A percentile compares a stretch with the other conserved stretches of the same genome.
Conservation (phyloP, 441 rosid genomes). For the Biscutella laevigata region DNA sequence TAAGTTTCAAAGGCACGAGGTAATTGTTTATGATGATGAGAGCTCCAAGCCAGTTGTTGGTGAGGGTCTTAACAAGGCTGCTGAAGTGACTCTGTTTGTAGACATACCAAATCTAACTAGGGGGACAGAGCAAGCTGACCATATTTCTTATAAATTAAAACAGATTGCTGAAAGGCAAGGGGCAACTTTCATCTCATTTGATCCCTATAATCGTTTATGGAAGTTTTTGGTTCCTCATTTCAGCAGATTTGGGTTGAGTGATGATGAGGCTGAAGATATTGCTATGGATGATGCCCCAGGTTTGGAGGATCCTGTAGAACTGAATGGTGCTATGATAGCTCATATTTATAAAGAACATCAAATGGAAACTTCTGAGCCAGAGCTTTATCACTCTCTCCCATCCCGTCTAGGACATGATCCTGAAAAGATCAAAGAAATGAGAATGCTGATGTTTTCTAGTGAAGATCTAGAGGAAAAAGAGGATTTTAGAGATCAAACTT, state of each 20-base stretch:
- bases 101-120: constrained; percentile 21
- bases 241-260: constrained; percentile 89
- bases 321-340: constrained; percentile 36
- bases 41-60: constrained; percentile 63
- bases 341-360: constrained; percentile 38
- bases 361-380: constrained; percentile 37
- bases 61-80: constrained; percentile 79
- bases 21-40: constrained; percentile 79
- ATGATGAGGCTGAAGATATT: constrained; percentile 86
- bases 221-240: constrained; percentile 76
- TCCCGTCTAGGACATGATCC: constrained; percentile 92
- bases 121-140: constrained; percentile 23
- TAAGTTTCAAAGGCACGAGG: constrained; percentile 58
- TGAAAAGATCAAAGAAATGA: constrained; percentile 73
- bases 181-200: constrained; percentile 60
- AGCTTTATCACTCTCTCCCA: constrained; percentile 95
- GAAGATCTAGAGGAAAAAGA: constrained; percentile 51
- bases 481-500: constrained; percentile 30
- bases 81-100: constrained; percentile 65
- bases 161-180: constrained; percentile 58
- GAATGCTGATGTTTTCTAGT: constrained; percentile 61
- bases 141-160: constrained; percentile 40
- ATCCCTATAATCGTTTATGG: constrained; percentile 56
- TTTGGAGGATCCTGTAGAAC: constrained; percentile 31
- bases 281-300: constrained; percentile 54